Evolutionary conservation across 768 basidiomycete genomes (phyloP).

Genomic region (Stropharia rugosoannulata): DNA sequence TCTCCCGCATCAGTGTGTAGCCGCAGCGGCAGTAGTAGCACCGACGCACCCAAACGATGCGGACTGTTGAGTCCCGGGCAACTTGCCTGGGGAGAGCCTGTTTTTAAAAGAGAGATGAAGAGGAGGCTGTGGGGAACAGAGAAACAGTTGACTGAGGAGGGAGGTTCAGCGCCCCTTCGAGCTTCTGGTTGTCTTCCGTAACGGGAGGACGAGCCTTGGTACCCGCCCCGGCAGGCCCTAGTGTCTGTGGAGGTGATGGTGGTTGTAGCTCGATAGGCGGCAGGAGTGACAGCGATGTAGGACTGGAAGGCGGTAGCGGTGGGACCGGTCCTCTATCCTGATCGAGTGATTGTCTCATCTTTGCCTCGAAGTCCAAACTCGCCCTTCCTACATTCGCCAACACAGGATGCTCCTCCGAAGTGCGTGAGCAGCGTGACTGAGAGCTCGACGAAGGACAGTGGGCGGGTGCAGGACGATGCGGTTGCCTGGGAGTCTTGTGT

Average conservation of each 20-base stretch:
- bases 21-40: constrained; percentile 5
- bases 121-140: constrained; percentile 11
- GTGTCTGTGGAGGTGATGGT: constrained; percentile 23
- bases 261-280: no score
- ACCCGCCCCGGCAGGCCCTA: constrained; percentile 5
- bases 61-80: constrained; percentile 14
- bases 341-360: not conserved
- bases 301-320: not conserved
- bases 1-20: not conserved
- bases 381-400: not conserved
- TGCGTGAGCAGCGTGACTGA: not conserved
- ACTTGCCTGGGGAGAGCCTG: not conserved
- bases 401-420: not conserved
- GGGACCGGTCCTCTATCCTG: not conserved
- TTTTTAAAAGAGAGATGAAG: constrained; percentile 9
- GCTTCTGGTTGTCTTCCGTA: no score
- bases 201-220: no score
- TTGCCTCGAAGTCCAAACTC: constrained; percentile 1
- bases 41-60: constrained; percentile 24
- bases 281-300: constrained; percentile 1
- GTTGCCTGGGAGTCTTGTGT: not conserved
- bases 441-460: not conserved
- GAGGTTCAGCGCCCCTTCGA: not conserved
- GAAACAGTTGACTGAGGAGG: not conserved
- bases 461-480: not conserved